These are phyloP conservation scores for Penicillium olsonii DNA, from an alignment of 2,329 filamentous ascomycete species.

Conservation along the genomic window DNA sequence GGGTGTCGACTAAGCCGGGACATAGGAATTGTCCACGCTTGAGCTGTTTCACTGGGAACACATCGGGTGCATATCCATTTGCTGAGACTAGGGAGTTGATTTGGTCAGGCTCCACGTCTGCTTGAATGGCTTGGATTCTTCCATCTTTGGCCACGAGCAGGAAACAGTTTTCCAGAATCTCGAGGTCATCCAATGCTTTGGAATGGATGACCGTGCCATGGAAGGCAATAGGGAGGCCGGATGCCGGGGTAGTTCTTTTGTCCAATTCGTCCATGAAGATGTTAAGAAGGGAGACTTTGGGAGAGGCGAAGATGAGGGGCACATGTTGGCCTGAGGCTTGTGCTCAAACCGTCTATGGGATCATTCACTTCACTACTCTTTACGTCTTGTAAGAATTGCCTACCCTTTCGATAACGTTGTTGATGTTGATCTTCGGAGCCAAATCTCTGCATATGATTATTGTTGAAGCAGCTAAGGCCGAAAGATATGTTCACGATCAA, in stretches of 20 bases:
- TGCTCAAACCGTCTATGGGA: neutral
- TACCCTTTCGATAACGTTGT: too few relatives aligned
- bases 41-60: slow-evolving; percentile 31
- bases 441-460: too few relatives aligned
- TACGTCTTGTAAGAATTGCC: too few relatives aligned
- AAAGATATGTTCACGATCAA: neutral
- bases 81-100: slow-evolving; percentile 28
- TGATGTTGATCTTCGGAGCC: too few relatives aligned
- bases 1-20: slow-evolving; percentile 59
- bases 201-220: slow-evolving; percentile 40
- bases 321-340: neutral
- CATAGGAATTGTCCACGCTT: slow-evolving; percentile 32
- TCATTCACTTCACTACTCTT: too few relatives aligned
- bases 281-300: neutral
- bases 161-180: slow-evolving; percentile 35
- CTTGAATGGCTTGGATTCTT: slow-evolving; percentile 31
- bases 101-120: slow-evolving; percentile 16
- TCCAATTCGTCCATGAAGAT: slow-evolving; percentile 11
- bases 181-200: slow-evolving; percentile 22
- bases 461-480: neutral
- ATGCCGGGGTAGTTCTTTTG: slow-evolving; percentile 9
- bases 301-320: neutral
- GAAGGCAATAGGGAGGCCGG: slow-evolving; percentile 32
- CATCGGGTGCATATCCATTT: slow-evolving; percentile 27
- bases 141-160: slow-evolving; percentile 33